Evolutionary conservation across 2,329 filamentous ascomycete genomes (phyloP), one percentile per base, ranked within the genome.

Genomic region (Alternaria rosae): DNA sequence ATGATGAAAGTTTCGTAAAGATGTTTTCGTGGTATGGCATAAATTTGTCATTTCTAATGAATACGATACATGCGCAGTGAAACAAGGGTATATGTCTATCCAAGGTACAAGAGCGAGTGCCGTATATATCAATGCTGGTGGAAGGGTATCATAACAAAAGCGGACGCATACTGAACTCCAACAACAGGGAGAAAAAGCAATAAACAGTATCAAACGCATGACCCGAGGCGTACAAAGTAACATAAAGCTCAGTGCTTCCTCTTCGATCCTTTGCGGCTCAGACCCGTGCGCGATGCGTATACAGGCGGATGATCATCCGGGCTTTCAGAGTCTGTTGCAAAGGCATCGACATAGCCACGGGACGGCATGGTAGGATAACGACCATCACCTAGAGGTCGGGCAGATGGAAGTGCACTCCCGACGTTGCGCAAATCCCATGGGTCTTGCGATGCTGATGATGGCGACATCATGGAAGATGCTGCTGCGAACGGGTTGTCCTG

Each of bases 391-490:
- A 41, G 15, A 6, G 66, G 63, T 0, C 69, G 56, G 1, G 65
- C 26, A 9, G 57, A 20, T 2, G 75, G 74, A 12, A 76, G 62
- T 6, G 68, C 64, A 5, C 65, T 60, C 5, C 59, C 62, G 57
- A 72, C 38, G 28, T 55, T 63, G 28, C 71, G 73, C 5, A 61
- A 38, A 17, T 76, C 74, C 75, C 75, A 77, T 0, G 71, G 66
- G 20, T 72, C 72, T 8, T 42, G 61, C 9, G 70, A 67, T 15
- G 60, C 52, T n/a, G 54, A 50, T 5, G 43, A 28, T 7, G 54
- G 48, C 26, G 25, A 50, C 26, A 20, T 50, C 44, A 10, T 63
- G 42, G 47, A 71, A 5, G 62, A 61, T 3, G 64, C 57, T 7
- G 64, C 51, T 47, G 69, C 62, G 52, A 73, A 72, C 3, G 72